Evolutionary conservation across 345 rosid species (phyloP).

Genomic region (Eutrema japonicum): DNA sequence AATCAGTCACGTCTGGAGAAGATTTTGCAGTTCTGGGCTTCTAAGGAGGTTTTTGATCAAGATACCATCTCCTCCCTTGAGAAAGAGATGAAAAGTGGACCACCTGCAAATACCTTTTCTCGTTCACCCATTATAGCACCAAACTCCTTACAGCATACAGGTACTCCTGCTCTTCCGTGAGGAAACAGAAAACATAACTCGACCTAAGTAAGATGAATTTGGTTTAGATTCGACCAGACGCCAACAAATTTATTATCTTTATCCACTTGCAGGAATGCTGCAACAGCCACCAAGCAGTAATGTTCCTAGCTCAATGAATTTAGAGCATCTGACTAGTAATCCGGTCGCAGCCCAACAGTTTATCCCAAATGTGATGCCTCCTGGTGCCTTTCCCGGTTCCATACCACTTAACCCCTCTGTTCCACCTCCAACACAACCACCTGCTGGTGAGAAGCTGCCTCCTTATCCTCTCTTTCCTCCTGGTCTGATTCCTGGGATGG

Average conservation of each 20-base stretch:
- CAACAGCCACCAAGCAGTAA: conserved; percentile 50
- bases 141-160: conserved; percentile 48
- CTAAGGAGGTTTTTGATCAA: conserved; percentile 92
- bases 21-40: conserved; percentile 93
- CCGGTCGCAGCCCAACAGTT: conserved; percentile 63
- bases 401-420: conserved; percentile 61
- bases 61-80: conserved; percentile 79
- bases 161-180: conserved; percentile 27
- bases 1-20: conserved; percentile 87
- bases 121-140: conserved; percentile 60
- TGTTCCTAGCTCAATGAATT: conserved; percentile 50
- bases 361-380: conserved; percentile 59
- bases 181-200: conserved; percentile 11
- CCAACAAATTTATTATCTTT: conserved; percentile 19
- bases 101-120: conserved; percentile 55
- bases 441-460: conserved; percentile 68
- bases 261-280: conserved; percentile 49
- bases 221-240: conserved; percentile 3
- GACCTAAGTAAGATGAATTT: not conserved
- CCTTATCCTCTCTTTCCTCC: conserved; percentile 98
- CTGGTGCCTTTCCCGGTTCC: conserved; percentile 66
- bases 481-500: conserved; percentile 99
- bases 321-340: conserved; percentile 56
- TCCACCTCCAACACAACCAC: conserved; percentile 55
- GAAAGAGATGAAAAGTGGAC: conserved; percentile 85